Conservation (phyloP, 2,329 filamentous ascomycete species). For the Colletotrichum incanum region DNA sequence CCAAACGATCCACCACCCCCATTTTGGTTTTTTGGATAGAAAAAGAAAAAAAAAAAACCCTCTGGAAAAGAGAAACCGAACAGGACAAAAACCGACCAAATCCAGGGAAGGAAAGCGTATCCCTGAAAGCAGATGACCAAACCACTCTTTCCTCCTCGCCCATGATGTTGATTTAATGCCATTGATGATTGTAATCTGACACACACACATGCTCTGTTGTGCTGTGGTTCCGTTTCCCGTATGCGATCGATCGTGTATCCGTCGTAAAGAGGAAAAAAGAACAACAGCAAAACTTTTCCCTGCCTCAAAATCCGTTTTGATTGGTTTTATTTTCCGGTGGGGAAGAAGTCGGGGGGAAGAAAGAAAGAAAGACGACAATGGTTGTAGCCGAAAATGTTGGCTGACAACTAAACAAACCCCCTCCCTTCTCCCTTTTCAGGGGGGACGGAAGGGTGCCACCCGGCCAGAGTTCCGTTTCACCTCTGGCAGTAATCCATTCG, state of each 20-base stretch:
- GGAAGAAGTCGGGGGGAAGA: conserved; percentile 1
- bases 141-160: conserved; percentile 14
- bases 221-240: conserved; percentile 31
- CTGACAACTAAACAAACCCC: conserved; percentile 23
- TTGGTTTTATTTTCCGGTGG: conserved; percentile 38
- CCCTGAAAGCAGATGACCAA: conserved; percentile 29
- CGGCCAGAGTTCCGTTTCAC: conserved; percentile 44
- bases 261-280: conserved; percentile 18
- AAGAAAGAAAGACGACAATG: conserved; percentile 15
- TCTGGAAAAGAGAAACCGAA: not conserved
- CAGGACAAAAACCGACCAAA: not conserved
- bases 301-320: conserved; percentile 29
- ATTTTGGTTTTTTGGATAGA: conserved; percentile 19
- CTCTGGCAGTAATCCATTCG: conserved; percentile 39
- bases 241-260: conserved; percentile 29
- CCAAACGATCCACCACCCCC: conserved; percentile 11
- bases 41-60: too few relatives aligned
- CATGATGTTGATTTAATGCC: conserved; percentile 31
- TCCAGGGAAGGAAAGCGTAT: conserved; percentile 13
- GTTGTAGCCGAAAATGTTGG: conserved; percentile 10
- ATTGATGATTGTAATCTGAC: conserved; percentile 33
- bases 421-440: conserved; percentile 9
- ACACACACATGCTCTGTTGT: conserved; percentile 20
- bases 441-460: conserved; percentile 18
- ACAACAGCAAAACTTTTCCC: conserved; percentile 32